phyloP scores from a whole-genome alignment of 2,329 filamentous ascomycete species.

The Zymoseptoria pseudotritici region DNA sequence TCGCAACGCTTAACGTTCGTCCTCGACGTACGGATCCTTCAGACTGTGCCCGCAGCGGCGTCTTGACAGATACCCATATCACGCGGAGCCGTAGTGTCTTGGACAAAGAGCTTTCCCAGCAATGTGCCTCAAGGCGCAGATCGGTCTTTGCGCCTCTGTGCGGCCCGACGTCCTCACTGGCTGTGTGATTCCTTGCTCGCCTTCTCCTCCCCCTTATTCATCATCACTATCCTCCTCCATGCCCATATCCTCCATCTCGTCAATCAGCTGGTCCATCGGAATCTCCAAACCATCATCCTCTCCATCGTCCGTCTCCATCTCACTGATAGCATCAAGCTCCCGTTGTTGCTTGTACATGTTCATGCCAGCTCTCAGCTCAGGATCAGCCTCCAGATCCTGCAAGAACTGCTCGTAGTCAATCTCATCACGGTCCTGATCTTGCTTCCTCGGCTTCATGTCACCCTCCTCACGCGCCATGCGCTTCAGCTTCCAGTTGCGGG shows the following conservation, averaged over 20 bases:
- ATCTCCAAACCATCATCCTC: conserved; percentile 46
- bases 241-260: conserved; percentile 85
- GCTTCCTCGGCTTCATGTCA: conserved; percentile 76
- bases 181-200: neutral
- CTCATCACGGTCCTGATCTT: conserved; percentile 82
- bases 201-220: neutral
- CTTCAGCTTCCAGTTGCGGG: conserved; percentile 86
- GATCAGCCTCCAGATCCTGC: conserved; percentile 91
- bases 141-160: neutral
- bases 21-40: neutral
- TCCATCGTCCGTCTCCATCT: conserved; percentile 47
- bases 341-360: conserved; percentile 68
- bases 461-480: conserved; percentile 86
- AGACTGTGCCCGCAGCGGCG: neutral
- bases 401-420: conserved; percentile 96
- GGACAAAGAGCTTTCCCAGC: neutral
- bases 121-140: neutral
- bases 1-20: neutral
- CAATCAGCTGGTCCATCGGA: conserved; percentile 58
- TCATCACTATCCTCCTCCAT: conserved; percentile 45
- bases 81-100: neutral
- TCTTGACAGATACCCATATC: neutral
- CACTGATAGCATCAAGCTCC: conserved; percentile 58
- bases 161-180: no score
- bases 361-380: conserved; percentile 75